These are phyloP conservation scores for Aspergillus panamensis DNA, from an alignment of 495 filamentous ascomycete genomes.

Conservation along the genomic window DNA sequence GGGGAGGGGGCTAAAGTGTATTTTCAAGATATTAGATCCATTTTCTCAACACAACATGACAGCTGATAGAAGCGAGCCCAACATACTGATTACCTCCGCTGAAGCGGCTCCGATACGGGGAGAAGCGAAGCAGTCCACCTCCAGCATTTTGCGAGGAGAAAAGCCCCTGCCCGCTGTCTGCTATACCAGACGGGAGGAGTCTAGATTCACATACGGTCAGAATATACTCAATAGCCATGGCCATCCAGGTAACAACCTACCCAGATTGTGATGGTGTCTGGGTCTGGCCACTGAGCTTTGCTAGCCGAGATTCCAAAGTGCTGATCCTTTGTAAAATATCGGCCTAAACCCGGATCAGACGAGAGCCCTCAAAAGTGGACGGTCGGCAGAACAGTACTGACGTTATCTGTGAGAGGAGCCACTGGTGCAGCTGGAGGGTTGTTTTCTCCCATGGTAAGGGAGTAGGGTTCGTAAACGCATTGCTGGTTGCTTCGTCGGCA, in stretches of 20 bases:
- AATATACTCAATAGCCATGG: not conserved
- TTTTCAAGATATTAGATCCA: constrained; percentile 7
- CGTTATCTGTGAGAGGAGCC: not conserved
- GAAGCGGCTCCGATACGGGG: not conserved
- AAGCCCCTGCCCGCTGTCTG: not conserved
- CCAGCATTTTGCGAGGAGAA: not conserved
- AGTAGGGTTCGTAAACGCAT: constrained; percentile 27
- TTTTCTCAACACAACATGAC: not conserved
- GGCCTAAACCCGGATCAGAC: constrained; percentile 3
- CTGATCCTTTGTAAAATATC: constrained; percentile 23
- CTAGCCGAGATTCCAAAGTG: constrained; percentile 26
- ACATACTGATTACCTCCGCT: not conserved
- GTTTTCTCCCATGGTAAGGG: constrained; percentile 11
- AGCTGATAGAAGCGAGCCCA: not conserved
- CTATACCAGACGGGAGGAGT: not conserved
- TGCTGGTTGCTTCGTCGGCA: constrained; percentile 23
- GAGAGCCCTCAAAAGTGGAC: not conserved
- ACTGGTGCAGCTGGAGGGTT: not conserved
- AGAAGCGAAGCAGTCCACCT: not conserved
- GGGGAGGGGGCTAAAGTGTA: constrained; percentile 18
- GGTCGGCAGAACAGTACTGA: not conserved
- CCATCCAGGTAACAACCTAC: not conserved
- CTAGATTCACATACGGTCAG: not conserved
- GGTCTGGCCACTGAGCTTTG: constrained; percentile 20
- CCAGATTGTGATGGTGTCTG: not conserved